phyloP scores from a whole-genome alignment of 2,329 filamentous ascomycete genomes.

The Fusarium sacchari region DNA sequence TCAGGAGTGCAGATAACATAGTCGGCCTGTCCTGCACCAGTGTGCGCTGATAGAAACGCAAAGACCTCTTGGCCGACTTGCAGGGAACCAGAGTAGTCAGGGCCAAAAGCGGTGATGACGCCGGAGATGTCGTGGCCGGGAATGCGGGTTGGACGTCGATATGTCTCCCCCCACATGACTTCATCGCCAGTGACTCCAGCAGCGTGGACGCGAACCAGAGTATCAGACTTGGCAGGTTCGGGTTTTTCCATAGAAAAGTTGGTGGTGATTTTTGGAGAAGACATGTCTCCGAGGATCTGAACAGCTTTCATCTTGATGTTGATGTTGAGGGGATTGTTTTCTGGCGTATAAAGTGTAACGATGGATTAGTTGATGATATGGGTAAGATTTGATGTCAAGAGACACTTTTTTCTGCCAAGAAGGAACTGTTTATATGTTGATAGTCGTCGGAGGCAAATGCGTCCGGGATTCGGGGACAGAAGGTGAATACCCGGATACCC shows the following conservation, averaged over 20 bases:
- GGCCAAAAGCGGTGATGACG: slow-evolving; percentile 38
- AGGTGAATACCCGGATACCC: slow-evolving; percentile 3
- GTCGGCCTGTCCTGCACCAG: slow-evolving; percentile 3
- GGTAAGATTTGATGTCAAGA: neutral
- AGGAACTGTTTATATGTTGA: neutral
- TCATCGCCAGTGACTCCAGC: slow-evolving; percentile 51
- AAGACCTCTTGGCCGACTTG: neutral
- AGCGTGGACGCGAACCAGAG: slow-evolving; percentile 48
- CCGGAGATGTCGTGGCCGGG: slow-evolving; percentile 52
- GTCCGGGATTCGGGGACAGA: no score
- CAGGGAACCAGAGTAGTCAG: neutral
- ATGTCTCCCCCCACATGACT: slow-evolving; percentile 48
- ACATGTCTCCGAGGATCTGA: slow-evolving; percentile 44
- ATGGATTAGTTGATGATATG: neutral
- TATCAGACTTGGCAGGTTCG: slow-evolving; percentile 7
- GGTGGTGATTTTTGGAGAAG: slow-evolving; percentile 27
- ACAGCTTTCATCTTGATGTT: slow-evolving; percentile 47
- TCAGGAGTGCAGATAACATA: neutral
- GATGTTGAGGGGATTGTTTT: no score
- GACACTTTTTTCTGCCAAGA: rapidly evolving
- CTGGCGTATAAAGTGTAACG: rapidly evolving
- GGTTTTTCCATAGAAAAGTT: slow-evolving; percentile 33
- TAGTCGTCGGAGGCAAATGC: rapidly evolving
- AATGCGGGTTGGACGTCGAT: slow-evolving; percentile 42
- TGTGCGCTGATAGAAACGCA: neutral